Percentiles rank a stretch among this genome's conserved stretches.
Conservation (phyloP, 2,329 filamentous ascomycete genomes). For the Neofusicoccum sp. region DNA sequence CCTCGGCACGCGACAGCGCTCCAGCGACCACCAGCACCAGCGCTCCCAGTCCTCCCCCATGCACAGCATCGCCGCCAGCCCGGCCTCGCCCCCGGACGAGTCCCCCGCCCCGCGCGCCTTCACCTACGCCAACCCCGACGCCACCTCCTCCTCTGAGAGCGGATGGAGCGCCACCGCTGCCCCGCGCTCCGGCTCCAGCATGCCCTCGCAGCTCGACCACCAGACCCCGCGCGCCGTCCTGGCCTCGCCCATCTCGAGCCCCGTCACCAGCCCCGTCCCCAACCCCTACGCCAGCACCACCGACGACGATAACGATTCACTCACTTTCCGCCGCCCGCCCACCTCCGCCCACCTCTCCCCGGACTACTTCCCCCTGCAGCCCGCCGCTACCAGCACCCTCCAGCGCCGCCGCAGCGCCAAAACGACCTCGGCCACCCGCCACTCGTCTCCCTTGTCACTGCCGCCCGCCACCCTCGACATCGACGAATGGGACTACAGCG, state of each 20-base stretch:
- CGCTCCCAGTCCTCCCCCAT: conserved; percentile 18
- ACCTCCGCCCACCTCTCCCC: conserved; percentile 33
- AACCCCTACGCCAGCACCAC: conserved; percentile 68
- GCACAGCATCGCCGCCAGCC: conserved; percentile 10
- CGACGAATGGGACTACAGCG: conserved; percentile 82
- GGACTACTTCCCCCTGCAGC: conserved; percentile 35
- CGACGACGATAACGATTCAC: conserved; percentile 71
- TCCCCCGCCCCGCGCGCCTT: conserved; percentile 28
- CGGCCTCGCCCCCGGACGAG: conserved; percentile 21
- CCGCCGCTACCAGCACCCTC: conserved; percentile 28
- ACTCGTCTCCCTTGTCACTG: conserved; percentile 15
- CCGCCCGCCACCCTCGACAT: conserved; percentile 23
- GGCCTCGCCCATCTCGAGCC: conserved; percentile 37
- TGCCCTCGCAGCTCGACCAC: conserved; percentile 19
- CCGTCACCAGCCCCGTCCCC: conserved; percentile 50
- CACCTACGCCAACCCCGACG: conserved; percentile 38
- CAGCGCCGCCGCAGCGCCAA: conserved; percentile 33
- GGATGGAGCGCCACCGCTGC: conserved; percentile 25
- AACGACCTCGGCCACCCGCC: conserved; percentile 10
- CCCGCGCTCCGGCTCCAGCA: conserved; percentile 19
- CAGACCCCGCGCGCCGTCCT: conserved; percentile 33
- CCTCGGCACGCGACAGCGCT: conserved; percentile 58
- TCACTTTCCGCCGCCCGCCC: conserved; percentile 57
- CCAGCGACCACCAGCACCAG: conserved; percentile 15
- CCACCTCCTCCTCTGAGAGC: conserved; percentile 35